Conservation (phyloP, 164 flowering plant genomes). For the Cinnamomum micranthum region DNA sequence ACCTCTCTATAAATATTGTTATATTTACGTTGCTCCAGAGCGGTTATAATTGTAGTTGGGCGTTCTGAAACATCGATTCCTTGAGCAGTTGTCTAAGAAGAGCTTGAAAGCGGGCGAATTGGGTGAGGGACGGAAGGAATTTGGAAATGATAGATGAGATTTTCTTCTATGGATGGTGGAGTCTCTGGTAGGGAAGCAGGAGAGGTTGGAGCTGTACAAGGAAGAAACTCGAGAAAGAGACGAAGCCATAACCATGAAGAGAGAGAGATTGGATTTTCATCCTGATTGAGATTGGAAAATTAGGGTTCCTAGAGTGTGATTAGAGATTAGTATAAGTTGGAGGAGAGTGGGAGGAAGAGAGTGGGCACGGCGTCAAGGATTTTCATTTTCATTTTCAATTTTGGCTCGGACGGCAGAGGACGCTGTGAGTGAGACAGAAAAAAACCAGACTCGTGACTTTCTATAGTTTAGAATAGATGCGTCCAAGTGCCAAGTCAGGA, state of each 20-base stretch:
- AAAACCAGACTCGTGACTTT: too few species aligned
- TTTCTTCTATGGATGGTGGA: not conserved
- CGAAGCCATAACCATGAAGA: not conserved
- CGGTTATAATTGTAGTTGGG: too few species aligned
- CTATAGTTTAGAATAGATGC: too few species aligned
- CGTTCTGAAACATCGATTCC: slow-evolving; percentile 2
- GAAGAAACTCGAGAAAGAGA: not conserved
- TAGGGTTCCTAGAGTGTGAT: not conserved
- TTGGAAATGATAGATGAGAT: not conserved
- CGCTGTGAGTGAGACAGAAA: too few species aligned
- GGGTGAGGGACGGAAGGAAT: not conserved
- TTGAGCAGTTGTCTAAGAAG: slow-evolving; percentile 1
- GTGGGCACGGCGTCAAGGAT: too few species aligned
- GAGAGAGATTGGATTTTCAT: not conserved
- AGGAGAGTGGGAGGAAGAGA: too few species aligned
- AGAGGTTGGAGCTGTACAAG: not conserved
- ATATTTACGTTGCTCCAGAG: too few species aligned
- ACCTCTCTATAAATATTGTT: too few species aligned
- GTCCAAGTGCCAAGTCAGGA: too few species aligned
- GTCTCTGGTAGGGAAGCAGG: not conserved
- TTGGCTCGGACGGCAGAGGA: too few species aligned
- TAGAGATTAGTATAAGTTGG: too few species aligned
- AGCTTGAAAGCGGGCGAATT: slow-evolving; percentile 4
- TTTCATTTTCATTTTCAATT: too few species aligned
- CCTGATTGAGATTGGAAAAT: not conserved